Percentiles rank a stretch among this genome's conserved stretches.
phyloP scores from a whole-genome alignment of 345 rosid genomes.

The Corchorus olitorius region DNA sequence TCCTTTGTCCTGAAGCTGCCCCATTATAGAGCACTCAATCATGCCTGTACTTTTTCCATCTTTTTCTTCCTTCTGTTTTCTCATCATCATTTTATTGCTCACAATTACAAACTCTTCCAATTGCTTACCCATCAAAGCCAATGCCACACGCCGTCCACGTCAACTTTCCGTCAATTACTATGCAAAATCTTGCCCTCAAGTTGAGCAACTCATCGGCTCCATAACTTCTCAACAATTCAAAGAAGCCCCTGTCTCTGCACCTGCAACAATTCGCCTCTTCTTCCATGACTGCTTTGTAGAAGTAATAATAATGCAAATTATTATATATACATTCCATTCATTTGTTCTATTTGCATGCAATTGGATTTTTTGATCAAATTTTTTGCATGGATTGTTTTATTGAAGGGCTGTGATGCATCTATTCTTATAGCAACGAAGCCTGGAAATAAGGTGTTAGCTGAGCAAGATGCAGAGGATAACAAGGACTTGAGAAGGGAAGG shows the following conservation, averaged over 20 bases:
- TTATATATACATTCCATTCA: too few species aligned
- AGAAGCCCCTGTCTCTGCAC: slow-evolving; percentile 70
- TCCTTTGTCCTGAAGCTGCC: slow-evolving; percentile 37
- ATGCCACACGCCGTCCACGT: slow-evolving; percentile 28
- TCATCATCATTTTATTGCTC: slow-evolving; percentile 33
- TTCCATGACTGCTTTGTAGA: slow-evolving; percentile 97
- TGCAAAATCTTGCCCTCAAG: slow-evolving; percentile 71
- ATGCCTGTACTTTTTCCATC: slow-evolving; percentile 41
- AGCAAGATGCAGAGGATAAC: slow-evolving; percentile 76
- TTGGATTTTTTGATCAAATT: neutral
- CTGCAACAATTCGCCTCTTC: slow-evolving; percentile 90
- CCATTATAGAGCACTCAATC: slow-evolving; percentile 17
- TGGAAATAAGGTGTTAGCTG: slow-evolving; percentile 65
- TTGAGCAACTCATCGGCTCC: slow-evolving; percentile 69
- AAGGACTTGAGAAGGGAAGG: slow-evolving; percentile 65
- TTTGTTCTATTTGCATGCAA: slow-evolving; percentile 17
- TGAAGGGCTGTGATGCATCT: slow-evolving; percentile 89
- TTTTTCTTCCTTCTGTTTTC: slow-evolving; percentile 30
- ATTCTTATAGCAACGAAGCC: slow-evolving; percentile 58
- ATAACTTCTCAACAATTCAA: slow-evolving; percentile 73
- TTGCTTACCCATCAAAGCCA: slow-evolving; percentile 23
- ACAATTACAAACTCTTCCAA: slow-evolving; percentile 15
- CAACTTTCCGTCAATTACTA: slow-evolving; percentile 59
- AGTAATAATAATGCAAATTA: slow-evolving; percentile 40
- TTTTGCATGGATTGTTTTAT: neutral